Base-by-base conservation (phyloP, 331 rosid species). In the Erythrophleum ivorense region DNA sequence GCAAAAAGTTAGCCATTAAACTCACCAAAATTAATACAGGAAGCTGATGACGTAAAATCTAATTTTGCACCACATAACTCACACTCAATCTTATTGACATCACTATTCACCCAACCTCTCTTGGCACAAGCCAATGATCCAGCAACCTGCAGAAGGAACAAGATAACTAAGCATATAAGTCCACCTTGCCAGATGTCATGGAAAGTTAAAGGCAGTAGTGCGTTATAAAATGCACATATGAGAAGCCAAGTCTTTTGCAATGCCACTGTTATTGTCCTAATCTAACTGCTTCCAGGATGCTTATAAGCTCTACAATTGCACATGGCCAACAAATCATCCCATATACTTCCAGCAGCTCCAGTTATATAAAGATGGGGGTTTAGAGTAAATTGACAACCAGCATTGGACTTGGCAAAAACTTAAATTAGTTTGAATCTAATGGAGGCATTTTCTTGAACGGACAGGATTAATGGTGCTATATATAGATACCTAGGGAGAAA, bases 91-190 rank as follows among this genome's bases (percentile, higher is more conserved):
- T 89, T 92, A 73, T 87, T 85, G 58, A 88, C 91, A 80, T 90
- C 97, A 40, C 86, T 84, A 87, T 84, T 88, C 76, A 92, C 88
- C 99, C 99, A 96, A 82, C 99, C 99, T 86, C 92, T 92, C 84
- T 87, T 91, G 38, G 99, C 98, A 89, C 97, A 96, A 77, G 92
- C 92, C 88, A 91, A 81, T 4, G 97, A 85, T 77, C 92, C 89
- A 77, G 91, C 80, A 52, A 85, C 89, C 99, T 92, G 87, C 80
- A 84, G 78, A 88, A 55, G 57, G 70, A 75, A 46, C 75, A 78
- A 52, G 24, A 31, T 36, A 48, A 48, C 33, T 12, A 9, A 41
- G 53, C 14, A 41, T 45, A 55, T 21, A 58, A 75, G 46, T 40
- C 38, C 24, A 21, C 78, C 48, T 53, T 34, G 11, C 53, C 11